Evolutionary conservation across 768 basidiomycete species (phyloP), one percentile per base, ranked within the genome.

Genomic region (Lactarius hatsudake): DNA sequence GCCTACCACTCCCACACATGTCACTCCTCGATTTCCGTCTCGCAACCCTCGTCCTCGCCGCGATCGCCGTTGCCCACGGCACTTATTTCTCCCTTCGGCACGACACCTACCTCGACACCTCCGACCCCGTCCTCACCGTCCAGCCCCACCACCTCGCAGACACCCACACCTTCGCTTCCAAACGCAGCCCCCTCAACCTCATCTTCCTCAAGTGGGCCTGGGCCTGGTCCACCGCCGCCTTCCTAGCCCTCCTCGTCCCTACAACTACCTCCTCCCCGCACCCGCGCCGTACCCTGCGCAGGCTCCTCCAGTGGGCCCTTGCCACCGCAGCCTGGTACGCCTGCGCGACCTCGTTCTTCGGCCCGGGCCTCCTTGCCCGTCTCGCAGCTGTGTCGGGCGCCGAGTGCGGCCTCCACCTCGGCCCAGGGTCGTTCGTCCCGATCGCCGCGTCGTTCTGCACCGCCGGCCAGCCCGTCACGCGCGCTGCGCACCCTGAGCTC

Each of bases 121-220:
- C 94, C 20, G 79, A 94, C 73, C 89, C 89, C 2, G 77, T 87
- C 61, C 78, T 92, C 73, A 82, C 88, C 1, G 77, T 86, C 67
- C 83, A 89, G 17, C 85, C 90, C 0, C 91, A 93, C 71, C 88
- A 83, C 2, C 83, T 91, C 38, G 78, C 85, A 64, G 64, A 75
- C 13, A 77, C 87, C 0, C 81, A 90, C 75, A 89, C 87, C 77
- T 94, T 93, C 73, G 94, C 95, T 13, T 82, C 80, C 72, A 96
- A 96, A 76, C 77, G 82, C 71, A 98, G 95, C 74, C 59, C 83
- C 1, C 82, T 98, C 74, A 98, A 98, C 74, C 82, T 88, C 65
- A 79, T 85, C 72, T 96, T 96, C 78, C 93, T 96, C 74, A 98
- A 98, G 78, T 82, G 85, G 61, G 86, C 90, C 28, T 97, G 96